Percentiles rank a stretch among this genome's conserved stretches.
These are phyloP conservation scores for Chytridium lagenaria DNA, from an alignment of 371 early-diverging fungal species.

Conservation along the genomic window DNA sequence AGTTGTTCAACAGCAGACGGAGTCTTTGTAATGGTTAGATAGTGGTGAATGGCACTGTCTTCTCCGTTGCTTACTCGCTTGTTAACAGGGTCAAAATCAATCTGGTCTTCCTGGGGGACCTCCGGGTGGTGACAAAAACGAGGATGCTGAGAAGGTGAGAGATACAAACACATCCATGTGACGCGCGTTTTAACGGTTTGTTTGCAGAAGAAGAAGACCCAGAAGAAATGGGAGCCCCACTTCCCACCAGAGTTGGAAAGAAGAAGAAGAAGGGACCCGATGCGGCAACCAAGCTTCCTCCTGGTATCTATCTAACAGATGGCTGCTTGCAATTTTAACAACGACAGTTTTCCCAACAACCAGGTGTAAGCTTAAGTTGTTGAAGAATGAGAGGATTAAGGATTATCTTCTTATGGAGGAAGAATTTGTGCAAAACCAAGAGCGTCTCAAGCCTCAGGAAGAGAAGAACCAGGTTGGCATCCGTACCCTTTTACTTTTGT, in stretches of 20 bases:
- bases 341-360: slow-evolving; percentile 91
- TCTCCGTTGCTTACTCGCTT: no score
- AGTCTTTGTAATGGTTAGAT: no score
- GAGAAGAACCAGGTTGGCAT: slow-evolving; percentile 77
- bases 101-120: slow-evolving; percentile 42
- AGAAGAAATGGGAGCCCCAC: slow-evolving; percentile 99
- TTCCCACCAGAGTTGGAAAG: slow-evolving; percentile 97
- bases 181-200: neutral
- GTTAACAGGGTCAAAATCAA: slow-evolving; percentile 54
- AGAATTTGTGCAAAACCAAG: slow-evolving; percentile 98
- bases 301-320: slow-evolving; percentile 58
- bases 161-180: neutral
- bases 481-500: neutral
- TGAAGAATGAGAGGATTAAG: slow-evolving; percentile 96
- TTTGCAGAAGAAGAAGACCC: slow-evolving; percentile 73
- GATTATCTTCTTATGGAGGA: slow-evolving; percentile 98
- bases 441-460: slow-evolving; percentile 93
- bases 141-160: slow-evolving; percentile 15
- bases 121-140: slow-evolving; percentile 32
- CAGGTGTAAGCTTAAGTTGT: slow-evolving; percentile 93
- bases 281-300: slow-evolving; percentile 89
- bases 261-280: slow-evolving; percentile 97
- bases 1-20: neutral
- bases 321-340: no score
- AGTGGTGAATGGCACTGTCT: no score